Percentiles rank a stretch among this genome's conserved stretches.
Conservation (phyloP, 192 early-diverging fungal genomes). For the Backusella tuberculispora region DNA sequence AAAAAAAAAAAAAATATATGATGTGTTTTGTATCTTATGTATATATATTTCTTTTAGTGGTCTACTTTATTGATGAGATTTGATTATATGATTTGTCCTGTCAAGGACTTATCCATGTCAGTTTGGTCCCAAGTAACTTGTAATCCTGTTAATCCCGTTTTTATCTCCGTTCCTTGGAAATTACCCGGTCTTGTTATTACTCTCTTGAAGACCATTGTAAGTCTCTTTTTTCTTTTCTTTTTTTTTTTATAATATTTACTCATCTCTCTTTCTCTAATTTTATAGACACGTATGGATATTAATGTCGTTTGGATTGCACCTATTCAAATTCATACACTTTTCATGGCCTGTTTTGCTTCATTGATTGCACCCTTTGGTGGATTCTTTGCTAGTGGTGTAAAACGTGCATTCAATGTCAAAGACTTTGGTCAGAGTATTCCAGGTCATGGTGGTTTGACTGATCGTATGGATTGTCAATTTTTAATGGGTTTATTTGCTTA, state of each 20-base stretch:
- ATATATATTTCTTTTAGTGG: constrained; percentile 38
- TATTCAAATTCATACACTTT: constrained; percentile 85
- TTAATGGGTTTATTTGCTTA: constrained; percentile 93
- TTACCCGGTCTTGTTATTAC: constrained; percentile 17
- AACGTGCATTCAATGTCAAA: constrained; percentile 96
- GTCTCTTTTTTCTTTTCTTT: not conserved
- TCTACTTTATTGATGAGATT: constrained; percentile 52
- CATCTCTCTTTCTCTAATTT: not conserved
- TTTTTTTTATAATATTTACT: not conserved
- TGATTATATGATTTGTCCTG: constrained; percentile 64
- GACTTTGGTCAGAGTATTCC: constrained; percentile 97
- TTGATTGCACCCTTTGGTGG: constrained; percentile 97
- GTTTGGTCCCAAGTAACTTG: constrained; percentile 53
- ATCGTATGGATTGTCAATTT: constrained; percentile 98
- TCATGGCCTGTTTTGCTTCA: constrained; percentile 91
- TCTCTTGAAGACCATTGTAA: constrained; percentile 26
- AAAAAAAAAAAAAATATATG: not conserved
- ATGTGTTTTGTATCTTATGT: not conserved
- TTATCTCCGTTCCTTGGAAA: constrained; percentile 44
- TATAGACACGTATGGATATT: constrained; percentile 38
- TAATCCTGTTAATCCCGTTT: constrained; percentile 56
- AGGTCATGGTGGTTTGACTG: constrained; percentile 96
- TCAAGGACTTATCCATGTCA: constrained; percentile 52
- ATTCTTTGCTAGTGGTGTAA: constrained; percentile 96
- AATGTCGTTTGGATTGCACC: constrained; percentile 71